A percentile compares a stretch with the other conserved stretches of the same genome.
Conservation (phyloP, 106 monocot genomes). For the Dendrobium nobile region DNA sequence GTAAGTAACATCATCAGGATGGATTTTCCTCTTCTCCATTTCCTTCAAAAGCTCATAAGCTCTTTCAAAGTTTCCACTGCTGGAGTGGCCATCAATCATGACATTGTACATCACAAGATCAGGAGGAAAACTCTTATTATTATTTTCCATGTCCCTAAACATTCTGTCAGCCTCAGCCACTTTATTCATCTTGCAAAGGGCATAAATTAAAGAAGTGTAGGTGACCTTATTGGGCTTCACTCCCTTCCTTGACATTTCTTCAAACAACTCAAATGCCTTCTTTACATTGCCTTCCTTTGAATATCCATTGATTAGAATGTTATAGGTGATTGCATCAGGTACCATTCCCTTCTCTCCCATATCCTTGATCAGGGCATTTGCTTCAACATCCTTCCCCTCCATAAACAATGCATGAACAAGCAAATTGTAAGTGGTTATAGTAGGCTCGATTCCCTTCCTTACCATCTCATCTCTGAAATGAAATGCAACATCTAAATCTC, state of each 20-base stretch:
- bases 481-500: conserved; percentile 46
- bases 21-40: conserved; percentile 55
- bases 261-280: conserved; percentile 55
- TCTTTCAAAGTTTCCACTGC: conserved; percentile 37
- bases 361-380: conserved; percentile 39
- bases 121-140: conserved; percentile 33
- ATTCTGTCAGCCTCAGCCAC: conserved; percentile 53
- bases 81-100: conserved; percentile 72
- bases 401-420: conserved; percentile 65
- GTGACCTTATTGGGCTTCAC: conserved; percentile 56
- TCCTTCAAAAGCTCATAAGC: conserved; percentile 58
- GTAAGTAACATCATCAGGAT: conserved; percentile 78
- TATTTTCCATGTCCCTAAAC: conserved; percentile 24
- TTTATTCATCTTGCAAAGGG: conserved; percentile 47
- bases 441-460: conserved; percentile 36
- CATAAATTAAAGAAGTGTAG: conserved; percentile 68
- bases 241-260: conserved; percentile 48
- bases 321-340: conserved; percentile 64
- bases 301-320: conserved; percentile 78
- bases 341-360: conserved; percentile 47
- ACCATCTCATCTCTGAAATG: conserved; percentile 53
- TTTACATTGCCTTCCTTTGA: conserved; percentile 50
- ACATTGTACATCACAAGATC: conserved; percentile 84
- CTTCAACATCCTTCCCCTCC: conserved; percentile 45
- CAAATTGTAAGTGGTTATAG: conserved; percentile 48